A percentile compares a stretch with the other conserved stretches of the same genome.
phyloP scores from a whole-genome alignment of 495 filamentous ascomycete genomes.

The Penicillium angulare region DNA sequence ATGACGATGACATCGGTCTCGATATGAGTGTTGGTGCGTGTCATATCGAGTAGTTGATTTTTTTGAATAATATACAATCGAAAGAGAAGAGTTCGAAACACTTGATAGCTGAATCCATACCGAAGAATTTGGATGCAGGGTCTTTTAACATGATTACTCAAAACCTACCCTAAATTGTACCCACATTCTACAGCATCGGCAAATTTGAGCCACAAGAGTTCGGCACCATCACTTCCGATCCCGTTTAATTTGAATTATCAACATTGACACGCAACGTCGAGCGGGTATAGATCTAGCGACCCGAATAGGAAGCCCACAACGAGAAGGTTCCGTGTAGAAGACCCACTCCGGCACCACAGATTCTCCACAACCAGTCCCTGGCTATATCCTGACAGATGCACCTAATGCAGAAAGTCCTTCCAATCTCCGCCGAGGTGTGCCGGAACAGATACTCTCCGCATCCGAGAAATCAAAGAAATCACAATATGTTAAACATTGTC shows the following conservation, averaged over 20 bases:
- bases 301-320: constrained; percentile 17
- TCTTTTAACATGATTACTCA: too few relatives aligned
- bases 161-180: background rate
- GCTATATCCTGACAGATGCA: background rate
- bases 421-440: background rate
- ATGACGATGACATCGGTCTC: constrained; percentile 36
- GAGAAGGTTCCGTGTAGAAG: constrained; percentile 9
- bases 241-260: background rate
- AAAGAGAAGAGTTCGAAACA: background rate
- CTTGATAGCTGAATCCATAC: background rate
- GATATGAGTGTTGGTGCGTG: constrained; percentile 15
- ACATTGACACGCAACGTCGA: background rate
- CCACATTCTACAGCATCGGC: background rate
- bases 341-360: constrained; percentile 4
- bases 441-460: background rate
- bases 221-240: background rate
- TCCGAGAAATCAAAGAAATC: too few relatives aligned
- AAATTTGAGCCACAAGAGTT: background rate
- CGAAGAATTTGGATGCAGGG: background rate
- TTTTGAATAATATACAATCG: background rate
- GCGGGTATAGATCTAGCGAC: background rate
- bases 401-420: background rate
- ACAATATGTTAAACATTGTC: too few relatives aligned
- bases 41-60: constrained; percentile 8
- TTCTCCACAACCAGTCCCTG: background rate